A percentile compares a stretch with the other conserved stretches of the same genome.
phyloP scores from a whole-genome alignment of 2,329 filamentous ascomycete genomes.

The Colletotrichum cuscutae region DNA sequence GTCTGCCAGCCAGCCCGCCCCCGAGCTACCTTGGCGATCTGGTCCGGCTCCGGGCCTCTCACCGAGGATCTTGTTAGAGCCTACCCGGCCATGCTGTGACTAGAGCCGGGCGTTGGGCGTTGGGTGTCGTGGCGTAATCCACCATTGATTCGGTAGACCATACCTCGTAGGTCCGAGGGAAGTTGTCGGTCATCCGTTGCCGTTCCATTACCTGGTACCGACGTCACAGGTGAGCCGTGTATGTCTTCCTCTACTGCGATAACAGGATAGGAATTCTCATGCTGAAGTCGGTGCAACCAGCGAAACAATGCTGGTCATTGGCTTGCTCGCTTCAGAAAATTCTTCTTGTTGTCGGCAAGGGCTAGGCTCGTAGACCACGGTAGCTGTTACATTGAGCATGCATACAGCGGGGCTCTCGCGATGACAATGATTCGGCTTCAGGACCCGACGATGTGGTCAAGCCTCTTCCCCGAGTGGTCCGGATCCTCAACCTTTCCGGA shows the following conservation, averaged over 20 bases:
- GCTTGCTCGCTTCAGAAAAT: not conserved
- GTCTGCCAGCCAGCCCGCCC: not conserved
- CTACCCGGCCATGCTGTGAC: not conserved
- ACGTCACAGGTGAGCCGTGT: conserved; percentile 13
- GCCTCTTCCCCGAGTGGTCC: conserved; percentile 8
- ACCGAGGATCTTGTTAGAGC: conserved; percentile 9
- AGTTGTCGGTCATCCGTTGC: not conserved
- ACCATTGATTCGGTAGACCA: conserved; percentile 22
- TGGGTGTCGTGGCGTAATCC: not conserved
- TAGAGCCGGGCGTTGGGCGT: not conserved
- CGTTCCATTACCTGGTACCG: conserved; percentile 8
- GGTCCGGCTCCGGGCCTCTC: not conserved
- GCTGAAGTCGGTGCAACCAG: not conserved
- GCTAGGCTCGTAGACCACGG: not conserved
- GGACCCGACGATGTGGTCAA: conserved; percentile 12
- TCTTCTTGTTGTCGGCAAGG: not conserved
- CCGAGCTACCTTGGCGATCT: conserved; percentile 20
- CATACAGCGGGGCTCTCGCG: conserved; percentile 18
- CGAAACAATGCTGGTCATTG: not conserved
- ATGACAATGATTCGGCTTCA: conserved; percentile 1
- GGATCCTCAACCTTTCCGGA: conserved; percentile 3
- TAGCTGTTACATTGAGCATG: conserved; percentile 14
- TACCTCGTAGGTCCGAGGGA: not conserved
- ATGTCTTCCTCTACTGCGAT: conserved; percentile 4
- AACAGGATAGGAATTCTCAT: not conserved